Conservation (phyloP, 805 yeast species). For the Metschnikowia arizonensis region DNA sequence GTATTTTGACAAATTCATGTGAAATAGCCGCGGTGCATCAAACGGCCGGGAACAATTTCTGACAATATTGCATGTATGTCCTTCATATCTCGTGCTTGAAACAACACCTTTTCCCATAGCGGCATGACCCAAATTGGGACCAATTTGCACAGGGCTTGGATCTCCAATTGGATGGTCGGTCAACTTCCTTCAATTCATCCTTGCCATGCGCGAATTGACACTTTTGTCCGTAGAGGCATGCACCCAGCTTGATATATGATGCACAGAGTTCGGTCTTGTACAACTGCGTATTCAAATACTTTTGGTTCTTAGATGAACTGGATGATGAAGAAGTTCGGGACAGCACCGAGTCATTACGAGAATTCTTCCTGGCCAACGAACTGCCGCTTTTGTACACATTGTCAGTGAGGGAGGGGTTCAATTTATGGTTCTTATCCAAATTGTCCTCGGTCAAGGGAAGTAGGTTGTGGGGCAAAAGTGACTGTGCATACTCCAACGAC, state of each 20-base stretch:
- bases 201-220: conserved; percentile 95
- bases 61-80: too few species aligned
- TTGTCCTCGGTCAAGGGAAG: conserved; percentile 38
- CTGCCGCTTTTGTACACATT: not conserved
- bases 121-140: conserved; percentile 74
- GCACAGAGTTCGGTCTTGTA: conserved; percentile 91
- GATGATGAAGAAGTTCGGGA: conserved; percentile 7
- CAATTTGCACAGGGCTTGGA: conserved; percentile 90
- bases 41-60: too few species aligned
- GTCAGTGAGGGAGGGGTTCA: not conserved
- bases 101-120: conserved; percentile 89
- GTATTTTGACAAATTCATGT: too few species aligned
- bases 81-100: conserved; percentile 67
- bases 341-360: conserved; percentile 11
- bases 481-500: conserved; percentile 20
- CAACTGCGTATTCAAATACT: conserved; percentile 52
- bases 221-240: conserved; percentile 83
- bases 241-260: conserved; percentile 60
- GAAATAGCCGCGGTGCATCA: too few species aligned
- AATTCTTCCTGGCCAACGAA: conserved; percentile 4
- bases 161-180: conserved; percentile 79
- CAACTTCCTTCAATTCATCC: conserved; percentile 66
- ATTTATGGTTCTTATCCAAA: conserved; percentile 16
- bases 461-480: conserved; percentile 23
- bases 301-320: conserved; percentile 6